phyloP scores from a whole-genome alignment of 257 asterid genomes.

The Nyctanthes arbortristis region DNA sequence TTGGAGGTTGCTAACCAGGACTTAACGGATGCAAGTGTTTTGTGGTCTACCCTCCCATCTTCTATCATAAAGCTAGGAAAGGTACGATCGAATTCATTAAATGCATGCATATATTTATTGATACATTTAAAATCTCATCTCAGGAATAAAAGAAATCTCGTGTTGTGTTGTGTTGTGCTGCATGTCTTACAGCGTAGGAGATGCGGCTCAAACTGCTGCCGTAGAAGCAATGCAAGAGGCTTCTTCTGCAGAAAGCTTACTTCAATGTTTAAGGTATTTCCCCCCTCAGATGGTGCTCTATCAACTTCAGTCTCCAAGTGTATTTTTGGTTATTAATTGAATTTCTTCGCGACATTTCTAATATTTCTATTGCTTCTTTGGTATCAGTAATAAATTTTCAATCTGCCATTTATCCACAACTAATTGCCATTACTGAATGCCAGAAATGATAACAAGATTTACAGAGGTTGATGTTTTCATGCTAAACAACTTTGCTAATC shows the following conservation, averaged over 20 bases:
- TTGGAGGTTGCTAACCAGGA: constrained; percentile 60
- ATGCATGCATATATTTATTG: too few species aligned
- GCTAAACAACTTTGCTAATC: constrained; percentile 5
- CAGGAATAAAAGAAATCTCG: too few species aligned
- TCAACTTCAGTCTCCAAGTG: background rate
- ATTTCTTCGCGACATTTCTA: background rate
- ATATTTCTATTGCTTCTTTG: background rate
- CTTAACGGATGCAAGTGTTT: constrained; percentile 64
- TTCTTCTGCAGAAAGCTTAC: constrained; percentile 80
- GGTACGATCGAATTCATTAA: too few species aligned
- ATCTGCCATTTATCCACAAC: too few species aligned
- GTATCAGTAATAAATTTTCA: too few species aligned
- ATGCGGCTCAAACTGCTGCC: constrained; percentile 89
- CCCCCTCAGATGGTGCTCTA: background rate
- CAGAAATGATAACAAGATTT: background rate
- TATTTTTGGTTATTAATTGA: background rate
- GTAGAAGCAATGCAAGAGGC: constrained; percentile 96
- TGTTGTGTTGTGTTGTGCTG: too few species aligned
- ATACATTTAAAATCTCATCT: too few species aligned
- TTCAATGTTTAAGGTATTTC: constrained; percentile 85
- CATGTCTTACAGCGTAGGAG: constrained; percentile 85
- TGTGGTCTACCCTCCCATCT: constrained; percentile 84
- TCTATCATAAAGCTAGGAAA: constrained; percentile 84
- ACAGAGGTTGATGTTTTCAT: background rate
- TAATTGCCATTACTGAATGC: background rate